These are phyloP conservation scores for Phytophthora niederhauseri DNA, from an alignment of 352 stramenopile genomes.

Conservation along the genomic window DNA sequence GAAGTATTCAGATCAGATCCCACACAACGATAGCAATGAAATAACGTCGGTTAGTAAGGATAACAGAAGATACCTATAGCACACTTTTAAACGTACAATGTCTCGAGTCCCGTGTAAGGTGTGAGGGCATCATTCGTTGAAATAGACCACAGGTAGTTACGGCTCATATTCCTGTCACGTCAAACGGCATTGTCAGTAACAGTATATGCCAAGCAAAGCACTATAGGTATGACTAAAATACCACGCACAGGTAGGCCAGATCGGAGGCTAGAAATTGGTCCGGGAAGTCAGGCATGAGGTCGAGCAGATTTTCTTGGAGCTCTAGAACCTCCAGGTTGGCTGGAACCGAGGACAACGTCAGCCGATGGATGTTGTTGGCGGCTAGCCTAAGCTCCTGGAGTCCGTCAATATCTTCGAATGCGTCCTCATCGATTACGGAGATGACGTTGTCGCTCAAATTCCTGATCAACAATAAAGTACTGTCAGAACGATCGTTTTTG, in stretches of 20 bases:
- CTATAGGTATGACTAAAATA: background rate
- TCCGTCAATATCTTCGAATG: slow-evolving; percentile 52
- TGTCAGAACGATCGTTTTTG: background rate
- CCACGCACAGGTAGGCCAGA: slow-evolving; percentile 55
- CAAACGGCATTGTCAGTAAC: slow-evolving; percentile 1
- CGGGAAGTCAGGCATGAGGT: slow-evolving; percentile 61
- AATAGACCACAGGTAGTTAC: slow-evolving; percentile 67
- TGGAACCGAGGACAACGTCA: slow-evolving; percentile 50
- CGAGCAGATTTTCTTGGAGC: slow-evolving; percentile 57
- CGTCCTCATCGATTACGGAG: slow-evolving; percentile 55
- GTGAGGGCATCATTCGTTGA: slow-evolving; percentile 53
- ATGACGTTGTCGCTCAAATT: slow-evolving; percentile 79
- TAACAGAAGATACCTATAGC: background rate
- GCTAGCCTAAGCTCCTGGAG: slow-evolving; percentile 50
- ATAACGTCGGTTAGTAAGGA: too few relatives aligned
- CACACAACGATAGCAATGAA: background rate
- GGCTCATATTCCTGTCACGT: slow-evolving; percentile 58
- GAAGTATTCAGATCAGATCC: background rate
- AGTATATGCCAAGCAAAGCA: background rate
- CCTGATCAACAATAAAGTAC: slow-evolving; percentile 21
- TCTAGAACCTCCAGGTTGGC: slow-evolving; percentile 48
- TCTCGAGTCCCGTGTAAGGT: slow-evolving; percentile 46
- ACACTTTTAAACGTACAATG: slow-evolving; percentile 44
- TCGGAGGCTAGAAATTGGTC: slow-evolving; percentile 33
- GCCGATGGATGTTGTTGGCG: slow-evolving; percentile 53